phyloP scores from a whole-genome alignment of 805 yeast genomes.

The Metschnikowia arizonensis region DNA sequence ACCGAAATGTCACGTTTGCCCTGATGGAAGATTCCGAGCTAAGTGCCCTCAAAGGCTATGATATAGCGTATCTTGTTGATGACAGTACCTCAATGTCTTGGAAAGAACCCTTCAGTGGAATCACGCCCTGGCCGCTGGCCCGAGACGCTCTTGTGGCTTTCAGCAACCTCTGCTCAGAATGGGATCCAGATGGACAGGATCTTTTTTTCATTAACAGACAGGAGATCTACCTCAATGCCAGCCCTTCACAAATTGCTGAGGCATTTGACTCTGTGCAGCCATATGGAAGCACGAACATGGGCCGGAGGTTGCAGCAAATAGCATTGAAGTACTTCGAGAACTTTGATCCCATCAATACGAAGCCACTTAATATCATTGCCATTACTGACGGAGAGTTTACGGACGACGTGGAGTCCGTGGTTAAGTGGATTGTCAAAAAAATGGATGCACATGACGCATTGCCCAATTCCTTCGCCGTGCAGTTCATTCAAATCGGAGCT shows the following conservation, averaged over 20 bases:
- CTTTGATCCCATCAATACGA: constrained; percentile 11
- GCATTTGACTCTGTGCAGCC: constrained; percentile 13
- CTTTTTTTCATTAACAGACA: constrained; percentile 13
- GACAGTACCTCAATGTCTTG: constrained; percentile 16
- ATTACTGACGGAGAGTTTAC: constrained; percentile 17
- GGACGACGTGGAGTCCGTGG: constrained; percentile 14
- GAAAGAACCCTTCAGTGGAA: constrained; percentile 11
- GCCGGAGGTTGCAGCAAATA: constrained; percentile 11
- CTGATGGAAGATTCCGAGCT: constrained; percentile 10
- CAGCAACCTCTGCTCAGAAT: constrained; percentile 14
- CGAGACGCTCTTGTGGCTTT: constrained; percentile 13
- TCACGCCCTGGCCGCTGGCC: constrained; percentile 16
- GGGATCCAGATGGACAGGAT: constrained; percentile 19
- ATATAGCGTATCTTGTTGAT: constrained; percentile 15
- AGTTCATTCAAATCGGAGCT: constrained; percentile 17
- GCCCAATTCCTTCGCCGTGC: constrained; percentile 16
- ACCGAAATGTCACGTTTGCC: not conserved
- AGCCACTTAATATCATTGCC: constrained; percentile 16
- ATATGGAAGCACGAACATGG: constrained; percentile 17
- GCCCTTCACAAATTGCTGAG: constrained; percentile 11
- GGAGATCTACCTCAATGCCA: constrained; percentile 7
- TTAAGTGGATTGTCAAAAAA: constrained; percentile 15
- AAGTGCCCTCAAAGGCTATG: constrained; percentile 16
- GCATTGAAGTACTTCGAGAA: constrained; percentile 11
- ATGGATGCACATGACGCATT: constrained; percentile 11